Conservation (phyloP, 345 rosid genomes). For the Eucalyptus cladocalyx region DNA sequence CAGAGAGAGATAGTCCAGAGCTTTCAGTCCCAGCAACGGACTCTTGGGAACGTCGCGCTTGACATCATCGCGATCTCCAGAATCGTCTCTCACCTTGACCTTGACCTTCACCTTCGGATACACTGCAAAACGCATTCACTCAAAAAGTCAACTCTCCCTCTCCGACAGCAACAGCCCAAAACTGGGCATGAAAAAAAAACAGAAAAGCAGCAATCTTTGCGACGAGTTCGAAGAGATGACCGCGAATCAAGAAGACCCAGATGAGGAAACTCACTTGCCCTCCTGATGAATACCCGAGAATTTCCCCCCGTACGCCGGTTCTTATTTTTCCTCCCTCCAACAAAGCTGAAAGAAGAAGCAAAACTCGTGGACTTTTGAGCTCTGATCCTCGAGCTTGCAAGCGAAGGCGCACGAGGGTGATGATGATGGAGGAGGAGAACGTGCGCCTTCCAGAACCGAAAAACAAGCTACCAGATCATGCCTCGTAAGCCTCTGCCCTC, state of each 20-base stretch:
- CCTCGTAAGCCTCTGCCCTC: background rate
- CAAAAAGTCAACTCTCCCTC: background rate
- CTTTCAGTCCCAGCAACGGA: slow-evolving; percentile 32
- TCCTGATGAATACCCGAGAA: background rate
- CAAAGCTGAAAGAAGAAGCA: background rate
- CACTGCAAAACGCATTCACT: slow-evolving; percentile 17
- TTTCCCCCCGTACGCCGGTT: background rate
- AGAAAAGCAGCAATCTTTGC: background rate
- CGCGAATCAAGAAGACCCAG: background rate
- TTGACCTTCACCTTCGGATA: slow-evolving; percentile 51
- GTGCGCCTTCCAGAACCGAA: background rate
- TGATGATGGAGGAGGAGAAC: background rate
- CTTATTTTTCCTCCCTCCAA: background rate
- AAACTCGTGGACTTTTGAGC: background rate
- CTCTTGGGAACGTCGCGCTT: slow-evolving; percentile 1
- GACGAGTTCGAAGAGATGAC: background rate
- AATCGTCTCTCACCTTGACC: slow-evolving; percentile 11
- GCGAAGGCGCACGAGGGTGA: background rate
- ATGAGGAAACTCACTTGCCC: background rate
- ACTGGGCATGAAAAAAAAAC: background rate
- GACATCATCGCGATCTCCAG: background rate
- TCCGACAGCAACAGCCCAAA: fast-evolving
- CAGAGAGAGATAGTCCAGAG: slow-evolving; percentile 30
- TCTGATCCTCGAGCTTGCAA: background rate
- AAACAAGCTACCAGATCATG: background rate